Conservation (phyloP, 371 early-diverging fungal species). For the Mortierella sp. region DNA sequence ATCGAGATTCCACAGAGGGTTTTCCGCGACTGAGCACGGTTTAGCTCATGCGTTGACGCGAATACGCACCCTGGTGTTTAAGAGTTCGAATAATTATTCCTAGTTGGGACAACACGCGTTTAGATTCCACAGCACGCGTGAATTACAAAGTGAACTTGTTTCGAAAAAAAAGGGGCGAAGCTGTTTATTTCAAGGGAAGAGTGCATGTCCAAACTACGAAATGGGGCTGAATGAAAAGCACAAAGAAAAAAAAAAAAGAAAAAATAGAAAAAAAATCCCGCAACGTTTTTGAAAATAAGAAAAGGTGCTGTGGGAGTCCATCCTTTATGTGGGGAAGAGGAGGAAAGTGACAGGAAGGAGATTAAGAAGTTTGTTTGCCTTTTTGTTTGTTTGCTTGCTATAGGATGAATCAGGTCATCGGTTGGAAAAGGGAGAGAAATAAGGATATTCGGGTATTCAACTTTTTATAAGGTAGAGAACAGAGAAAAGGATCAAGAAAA, state of each 20-base stretch:
- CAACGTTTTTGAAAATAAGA: conserved; percentile 13
- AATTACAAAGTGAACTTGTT: no score
- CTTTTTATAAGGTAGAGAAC: background rate
- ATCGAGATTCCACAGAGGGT: no score
- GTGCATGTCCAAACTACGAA: background rate
- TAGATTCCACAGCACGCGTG: no score
- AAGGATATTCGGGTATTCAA: background rate
- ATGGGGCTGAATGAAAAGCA: background rate
- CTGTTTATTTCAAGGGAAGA: background rate
- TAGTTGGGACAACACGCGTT: no score
- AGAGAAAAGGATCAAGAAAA: background rate
- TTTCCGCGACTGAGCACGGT: no score
- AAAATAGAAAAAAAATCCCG: conserved; percentile 27
- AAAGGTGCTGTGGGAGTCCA: conserved; percentile 31
- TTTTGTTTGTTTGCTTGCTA: conserved; percentile 2
- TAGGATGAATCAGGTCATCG: background rate
- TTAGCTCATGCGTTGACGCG: no score
- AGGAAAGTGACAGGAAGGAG: background rate
- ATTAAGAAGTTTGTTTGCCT: conserved; percentile 6
- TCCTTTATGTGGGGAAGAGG: conserved; percentile 24
- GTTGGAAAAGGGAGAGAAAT: no score
- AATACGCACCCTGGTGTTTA: no score
- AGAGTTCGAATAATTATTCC: no score
- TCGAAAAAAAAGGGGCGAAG: no score
- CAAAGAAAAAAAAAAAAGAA: conserved; percentile 10